phyloP scores from a whole-genome alignment of 345 rosid species.

The Lumnitzera racemosa region DNA sequence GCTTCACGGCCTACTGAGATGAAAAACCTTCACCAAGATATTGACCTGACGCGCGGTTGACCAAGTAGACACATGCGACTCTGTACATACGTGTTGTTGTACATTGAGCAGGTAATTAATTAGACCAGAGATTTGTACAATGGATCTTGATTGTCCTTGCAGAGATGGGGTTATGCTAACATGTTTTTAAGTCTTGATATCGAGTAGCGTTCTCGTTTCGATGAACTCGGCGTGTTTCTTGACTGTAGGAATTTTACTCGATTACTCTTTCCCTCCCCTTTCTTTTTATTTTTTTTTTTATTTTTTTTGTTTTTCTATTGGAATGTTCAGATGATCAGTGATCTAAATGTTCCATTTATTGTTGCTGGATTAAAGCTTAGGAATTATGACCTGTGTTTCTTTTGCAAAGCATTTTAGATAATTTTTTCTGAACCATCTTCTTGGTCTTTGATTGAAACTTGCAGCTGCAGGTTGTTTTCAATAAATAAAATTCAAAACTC shows the following conservation, averaged over 20 bases:
- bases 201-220: constrained; percentile 1
- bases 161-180: constrained; percentile 5
- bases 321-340: no score
- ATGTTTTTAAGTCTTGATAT: constrained; percentile 1
- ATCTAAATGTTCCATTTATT: no score
- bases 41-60: constrained; percentile 89
- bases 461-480: no score
- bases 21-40: constrained; percentile 74
- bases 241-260: constrained; percentile 2
- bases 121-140: constrained; percentile 6
- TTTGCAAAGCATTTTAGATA: no score
- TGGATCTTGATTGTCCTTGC: constrained; percentile 1
- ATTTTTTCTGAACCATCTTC: no score
- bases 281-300: background rate
- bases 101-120: constrained; percentile 1
- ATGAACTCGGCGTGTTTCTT: constrained; percentile 6
- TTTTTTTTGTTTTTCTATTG: background rate
- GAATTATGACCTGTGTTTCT: no score
- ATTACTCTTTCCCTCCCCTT: background rate
- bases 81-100: constrained; percentile 73
- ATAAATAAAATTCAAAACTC: no score
- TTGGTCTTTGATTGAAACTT: no score
- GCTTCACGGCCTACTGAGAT: constrained; percentile 51
- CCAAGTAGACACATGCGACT: constrained; percentile 42
- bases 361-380: no score